phyloP scores from a whole-genome alignment of 106 monocot species.

The Cymbidium sinense region DNA sequence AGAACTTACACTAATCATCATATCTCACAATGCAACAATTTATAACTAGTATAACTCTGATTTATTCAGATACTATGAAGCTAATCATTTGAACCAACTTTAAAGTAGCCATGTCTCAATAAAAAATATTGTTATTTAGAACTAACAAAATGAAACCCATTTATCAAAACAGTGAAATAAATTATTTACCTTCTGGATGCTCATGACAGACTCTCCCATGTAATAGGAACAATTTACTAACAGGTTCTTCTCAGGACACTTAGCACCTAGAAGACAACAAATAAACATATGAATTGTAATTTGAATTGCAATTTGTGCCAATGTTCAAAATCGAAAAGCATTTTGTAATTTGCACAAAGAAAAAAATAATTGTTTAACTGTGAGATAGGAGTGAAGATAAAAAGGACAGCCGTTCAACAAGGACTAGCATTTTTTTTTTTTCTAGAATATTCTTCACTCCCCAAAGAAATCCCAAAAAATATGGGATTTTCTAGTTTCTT shows the following conservation, averaged over 20 bases:
- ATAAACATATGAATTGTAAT: background rate
- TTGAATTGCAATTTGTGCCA: background rate
- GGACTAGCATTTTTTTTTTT: background rate
- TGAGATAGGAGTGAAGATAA: background rate
- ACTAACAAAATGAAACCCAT: background rate
- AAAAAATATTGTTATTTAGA: background rate
- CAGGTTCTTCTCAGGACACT: slow-evolving; percentile 63
- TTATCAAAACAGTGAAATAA: background rate
- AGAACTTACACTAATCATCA: no score
- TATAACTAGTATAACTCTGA: background rate
- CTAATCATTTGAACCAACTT: background rate
- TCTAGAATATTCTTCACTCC: background rate
- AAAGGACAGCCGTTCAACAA: background rate
- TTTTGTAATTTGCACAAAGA: background rate
- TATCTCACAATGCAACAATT: background rate
- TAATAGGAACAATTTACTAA: slow-evolving; percentile 59
- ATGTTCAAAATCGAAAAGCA: background rate
- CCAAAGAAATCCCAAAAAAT: background rate
- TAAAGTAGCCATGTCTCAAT: background rate
- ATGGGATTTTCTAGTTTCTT: no score
- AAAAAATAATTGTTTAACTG: background rate
- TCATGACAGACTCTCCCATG: slow-evolving; percentile 82
- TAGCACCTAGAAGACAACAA: slow-evolving; percentile 30
- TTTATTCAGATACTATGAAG: no score
- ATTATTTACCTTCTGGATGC: slow-evolving; percentile 66